phyloP scores from a whole-genome alignment of 257 asterid genomes.

The Primulina tabacum region DNA sequence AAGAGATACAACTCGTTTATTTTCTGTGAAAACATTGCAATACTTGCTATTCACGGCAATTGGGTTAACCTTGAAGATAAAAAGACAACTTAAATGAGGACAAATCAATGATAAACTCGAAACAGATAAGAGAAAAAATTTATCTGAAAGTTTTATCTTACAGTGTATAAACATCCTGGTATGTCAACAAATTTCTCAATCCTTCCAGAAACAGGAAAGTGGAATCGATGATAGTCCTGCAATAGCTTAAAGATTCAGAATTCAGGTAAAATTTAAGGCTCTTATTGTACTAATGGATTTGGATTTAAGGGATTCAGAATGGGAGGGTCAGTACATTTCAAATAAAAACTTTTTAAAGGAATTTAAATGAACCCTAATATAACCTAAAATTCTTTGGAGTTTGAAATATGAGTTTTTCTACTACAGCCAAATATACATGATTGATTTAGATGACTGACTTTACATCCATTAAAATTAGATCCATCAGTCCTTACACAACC shows the following conservation, averaged over 20 bases:
- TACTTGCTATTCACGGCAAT: slow-evolving; percentile 99
- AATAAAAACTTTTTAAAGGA: not conserved
- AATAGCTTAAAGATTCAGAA: slow-evolving; percentile 22
- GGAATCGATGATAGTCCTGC: slow-evolving; percentile 98
- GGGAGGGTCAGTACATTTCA: not conserved
- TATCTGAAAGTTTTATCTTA: slow-evolving; percentile 27
- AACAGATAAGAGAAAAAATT: slow-evolving; percentile 13
- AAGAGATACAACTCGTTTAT: slow-evolving; percentile 76
- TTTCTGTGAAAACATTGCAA: slow-evolving; percentile 97
- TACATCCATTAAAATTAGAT: too few species aligned
- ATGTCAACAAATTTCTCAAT: slow-evolving; percentile 75
- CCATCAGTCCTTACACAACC: too few species aligned
- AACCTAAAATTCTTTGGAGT: too few species aligned
- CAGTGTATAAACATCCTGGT: slow-evolving; percentile 97
- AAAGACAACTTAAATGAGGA: slow-evolving; percentile 29
- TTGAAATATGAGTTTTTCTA: too few species aligned
- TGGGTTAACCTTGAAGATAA: slow-evolving; percentile 77
- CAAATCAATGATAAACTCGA: slow-evolving; percentile 23
- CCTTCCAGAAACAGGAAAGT: slow-evolving; percentile 88
- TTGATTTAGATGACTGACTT: too few species aligned
- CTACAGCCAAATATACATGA: too few species aligned
- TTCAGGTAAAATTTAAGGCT: not conserved
- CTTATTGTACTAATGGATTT: not conserved
- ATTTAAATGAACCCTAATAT: too few species aligned
- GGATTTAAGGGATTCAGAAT: not conserved